phyloP scores from a whole-genome alignment of 768 basidiomycete species.

The Boletus subparvulus region DNA sequence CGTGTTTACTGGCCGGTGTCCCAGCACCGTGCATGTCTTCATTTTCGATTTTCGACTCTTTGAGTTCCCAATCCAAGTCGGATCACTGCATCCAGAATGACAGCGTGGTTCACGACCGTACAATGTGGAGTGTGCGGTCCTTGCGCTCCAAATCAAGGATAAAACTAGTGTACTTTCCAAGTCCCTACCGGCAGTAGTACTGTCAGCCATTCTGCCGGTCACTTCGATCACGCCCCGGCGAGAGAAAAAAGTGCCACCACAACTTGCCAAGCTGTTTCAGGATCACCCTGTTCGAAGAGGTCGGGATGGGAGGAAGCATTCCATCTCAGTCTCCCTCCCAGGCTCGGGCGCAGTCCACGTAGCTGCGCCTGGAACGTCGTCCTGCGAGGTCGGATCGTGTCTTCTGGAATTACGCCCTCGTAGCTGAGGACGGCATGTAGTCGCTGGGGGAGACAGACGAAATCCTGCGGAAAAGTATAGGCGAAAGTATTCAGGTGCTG shows the following conservation, averaged over 20 bases:
- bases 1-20: too few relatives aligned
- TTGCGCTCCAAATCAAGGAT: background rate
- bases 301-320: background rate
- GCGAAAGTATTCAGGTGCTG: slow-evolving; percentile 10
- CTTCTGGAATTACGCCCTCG: rapidly evolving
- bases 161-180: background rate
- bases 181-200: background rate
- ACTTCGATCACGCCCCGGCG: background rate
- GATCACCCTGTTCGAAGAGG: background rate
- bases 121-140: background rate
- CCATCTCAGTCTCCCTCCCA: background rate
- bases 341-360: background rate
- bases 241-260: slow-evolving; percentile 9
- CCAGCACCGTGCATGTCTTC: too few relatives aligned
- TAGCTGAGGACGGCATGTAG: slow-evolving; percentile 12
- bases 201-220: background rate
- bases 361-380: background rate
- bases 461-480: background rate
- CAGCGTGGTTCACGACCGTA: background rate
- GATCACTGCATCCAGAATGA: background rate
- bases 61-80: too few relatives aligned
- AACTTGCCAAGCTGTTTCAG: slow-evolving; percentile 10
- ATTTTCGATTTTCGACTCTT: too few relatives aligned
- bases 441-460: background rate
- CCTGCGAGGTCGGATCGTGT: background rate